A percentile compares a stretch with the other conserved stretches of the same genome.
phyloP scores from a whole-genome alignment of 225 moss, liverwort and hornwort genomes.

The Ulota crispa region DNA sequence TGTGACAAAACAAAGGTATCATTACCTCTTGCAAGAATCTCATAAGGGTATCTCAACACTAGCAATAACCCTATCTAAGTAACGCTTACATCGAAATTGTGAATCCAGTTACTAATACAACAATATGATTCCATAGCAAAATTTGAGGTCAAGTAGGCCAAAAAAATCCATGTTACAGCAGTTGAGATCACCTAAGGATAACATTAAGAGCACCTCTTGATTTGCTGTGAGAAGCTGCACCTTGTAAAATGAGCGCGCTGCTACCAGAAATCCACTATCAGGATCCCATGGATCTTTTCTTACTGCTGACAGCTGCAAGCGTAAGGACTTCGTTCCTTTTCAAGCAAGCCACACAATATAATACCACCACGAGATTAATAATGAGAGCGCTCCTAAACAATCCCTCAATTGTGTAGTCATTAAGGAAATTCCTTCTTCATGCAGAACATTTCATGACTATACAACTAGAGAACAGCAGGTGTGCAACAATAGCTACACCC shows the following conservation, averaged over 20 bases:
- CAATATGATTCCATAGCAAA: not conserved
- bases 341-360: not conserved
- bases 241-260: constrained; percentile 64
- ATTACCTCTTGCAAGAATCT: constrained; percentile 2
- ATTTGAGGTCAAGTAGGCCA: not conserved
- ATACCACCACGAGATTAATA: constrained; percentile 5
- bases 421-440: too few species aligned
- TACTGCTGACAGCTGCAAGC: constrained; percentile 74
- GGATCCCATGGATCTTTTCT: constrained; percentile 52
- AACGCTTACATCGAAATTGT: not conserved
- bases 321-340: constrained; percentile 3
- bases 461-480: not conserved
- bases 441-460: not conserved
- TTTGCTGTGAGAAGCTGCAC: constrained; percentile 58
- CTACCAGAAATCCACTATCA: constrained; percentile 55
- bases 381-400: not conserved
- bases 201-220: constrained; percentile 51
- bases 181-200: not conserved
- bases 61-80: not conserved
- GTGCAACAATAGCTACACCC: not conserved
- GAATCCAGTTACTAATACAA: not conserved
- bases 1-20: not conserved
- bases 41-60: not conserved
- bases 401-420: too few species aligned
- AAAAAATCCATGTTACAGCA: not conserved